phyloP scores from a whole-genome alignment of 2,329 filamentous ascomycete genomes.

The Tolypocladium endophyticum region DNA sequence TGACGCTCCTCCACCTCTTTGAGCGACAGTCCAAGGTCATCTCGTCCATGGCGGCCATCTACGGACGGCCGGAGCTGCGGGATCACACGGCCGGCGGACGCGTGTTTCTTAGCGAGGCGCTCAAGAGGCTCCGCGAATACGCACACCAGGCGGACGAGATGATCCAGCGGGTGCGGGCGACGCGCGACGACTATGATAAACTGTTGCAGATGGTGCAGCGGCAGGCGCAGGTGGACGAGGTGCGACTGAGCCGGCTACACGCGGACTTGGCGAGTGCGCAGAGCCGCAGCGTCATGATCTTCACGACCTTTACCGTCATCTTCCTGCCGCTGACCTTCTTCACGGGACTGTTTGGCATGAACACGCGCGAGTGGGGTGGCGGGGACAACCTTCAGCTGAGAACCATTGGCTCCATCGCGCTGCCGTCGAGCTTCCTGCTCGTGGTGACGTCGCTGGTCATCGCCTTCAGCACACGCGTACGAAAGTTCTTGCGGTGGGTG shows the following conservation, averaged over 20 bases:
- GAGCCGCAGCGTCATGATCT: constrained; percentile 54
- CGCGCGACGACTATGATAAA: constrained; percentile 53
- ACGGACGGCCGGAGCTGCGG: constrained; percentile 28
- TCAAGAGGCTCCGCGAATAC: constrained; percentile 44
- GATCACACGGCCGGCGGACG: constrained; percentile 34
- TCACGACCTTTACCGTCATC: constrained; percentile 53
- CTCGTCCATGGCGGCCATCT: constrained; percentile 33
- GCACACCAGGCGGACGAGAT: constrained; percentile 43
- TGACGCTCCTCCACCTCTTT: constrained; percentile 45
- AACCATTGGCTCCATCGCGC: constrained; percentile 36
- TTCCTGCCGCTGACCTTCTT: constrained; percentile 56
- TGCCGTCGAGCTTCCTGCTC: constrained; percentile 36
- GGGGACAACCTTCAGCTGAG: constrained; percentile 30
- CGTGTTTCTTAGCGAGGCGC: constrained; percentile 40
- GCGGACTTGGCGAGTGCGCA: constrained; percentile 53
- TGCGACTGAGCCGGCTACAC: constrained; percentile 50
- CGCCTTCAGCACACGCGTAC: constrained; percentile 42
- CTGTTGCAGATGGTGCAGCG: constrained; percentile 57
- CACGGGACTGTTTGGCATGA: constrained; percentile 55
- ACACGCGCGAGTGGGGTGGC: constrained; percentile 49
- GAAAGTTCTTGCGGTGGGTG: constrained; percentile 17
- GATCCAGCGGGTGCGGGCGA: constrained; percentile 44
- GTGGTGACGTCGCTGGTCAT: constrained; percentile 40
- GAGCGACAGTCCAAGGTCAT: constrained; percentile 44
- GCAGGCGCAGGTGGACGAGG: constrained; percentile 56